Conservation (phyloP, 352 stramenopile genomes). For the Pythium coloratum region DNA sequence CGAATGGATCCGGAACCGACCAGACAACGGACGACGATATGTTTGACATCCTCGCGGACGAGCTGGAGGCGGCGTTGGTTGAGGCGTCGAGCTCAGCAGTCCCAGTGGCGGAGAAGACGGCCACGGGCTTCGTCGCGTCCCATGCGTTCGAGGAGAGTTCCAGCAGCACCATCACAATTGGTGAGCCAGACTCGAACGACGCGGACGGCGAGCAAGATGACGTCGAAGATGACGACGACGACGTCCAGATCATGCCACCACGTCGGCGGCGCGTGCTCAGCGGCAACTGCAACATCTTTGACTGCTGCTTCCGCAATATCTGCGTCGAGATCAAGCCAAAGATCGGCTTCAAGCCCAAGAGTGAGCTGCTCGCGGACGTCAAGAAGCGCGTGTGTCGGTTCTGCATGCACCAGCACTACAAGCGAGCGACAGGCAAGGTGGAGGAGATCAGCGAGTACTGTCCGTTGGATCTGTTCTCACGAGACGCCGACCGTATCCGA, state of each 20-base stretch:
- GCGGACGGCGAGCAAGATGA: constrained; percentile 31
- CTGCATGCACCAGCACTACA: constrained; percentile 90
- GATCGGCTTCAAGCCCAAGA: constrained; percentile 74
- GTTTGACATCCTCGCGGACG: constrained; percentile 18
- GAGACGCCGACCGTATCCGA: constrained; percentile 53
- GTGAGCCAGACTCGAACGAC: constrained; percentile 1
- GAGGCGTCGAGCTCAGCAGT: background rate
- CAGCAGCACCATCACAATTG: constrained; percentile 15
- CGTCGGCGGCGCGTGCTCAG: constrained; percentile 32
- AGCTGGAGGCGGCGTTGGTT: constrained; percentile 12
- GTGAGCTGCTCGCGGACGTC: constrained; percentile 49
- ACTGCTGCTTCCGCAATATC: constrained; percentile 85
- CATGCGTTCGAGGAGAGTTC: constrained; percentile 3
- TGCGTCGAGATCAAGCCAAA: constrained; percentile 90
- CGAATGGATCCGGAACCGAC: constrained; percentile 27
- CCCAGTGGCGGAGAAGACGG: background rate
- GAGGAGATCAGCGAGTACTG: constrained; percentile 85
- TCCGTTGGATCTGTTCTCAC: constrained; percentile 81
- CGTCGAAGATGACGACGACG: constrained; percentile 13
- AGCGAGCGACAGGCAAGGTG: constrained; percentile 69
- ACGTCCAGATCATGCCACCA: constrained; percentile 10
- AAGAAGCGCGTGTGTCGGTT: constrained; percentile 78
- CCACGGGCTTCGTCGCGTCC: background rate
- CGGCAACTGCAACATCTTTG: constrained; percentile 66
- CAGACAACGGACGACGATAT: constrained; percentile 36